Conservation (phyloP, 2,329 filamentous ascomycete genomes). For the Penicillium aurantiogriseum region DNA sequence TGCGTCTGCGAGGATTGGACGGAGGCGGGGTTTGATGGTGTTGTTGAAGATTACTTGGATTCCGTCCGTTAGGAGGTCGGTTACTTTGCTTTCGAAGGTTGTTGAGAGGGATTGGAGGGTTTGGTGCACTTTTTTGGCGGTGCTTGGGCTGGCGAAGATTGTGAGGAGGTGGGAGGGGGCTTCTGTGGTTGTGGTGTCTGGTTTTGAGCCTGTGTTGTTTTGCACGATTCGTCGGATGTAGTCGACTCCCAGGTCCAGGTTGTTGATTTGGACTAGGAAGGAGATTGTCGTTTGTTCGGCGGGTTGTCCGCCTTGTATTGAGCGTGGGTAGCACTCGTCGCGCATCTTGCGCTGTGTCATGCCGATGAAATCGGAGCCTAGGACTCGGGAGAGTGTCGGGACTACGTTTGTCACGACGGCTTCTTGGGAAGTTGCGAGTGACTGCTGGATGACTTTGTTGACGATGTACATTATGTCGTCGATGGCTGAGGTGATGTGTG, state of each 20-base stretch:
- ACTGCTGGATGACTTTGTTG: constrained; percentile 83
- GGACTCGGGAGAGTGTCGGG: constrained; percentile 73
- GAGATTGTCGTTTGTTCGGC: constrained; percentile 84
- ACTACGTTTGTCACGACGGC: constrained; percentile 75
- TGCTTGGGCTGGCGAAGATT: constrained; percentile 77
- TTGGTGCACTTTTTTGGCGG: constrained; percentile 67
- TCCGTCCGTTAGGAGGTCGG: constrained; percentile 79
- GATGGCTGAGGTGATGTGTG: constrained; percentile 90
- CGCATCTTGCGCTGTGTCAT: constrained; percentile 99
- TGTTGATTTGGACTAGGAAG: constrained; percentile 93
- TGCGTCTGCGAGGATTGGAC: constrained; percentile 79
- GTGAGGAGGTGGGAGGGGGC: constrained; percentile 50
- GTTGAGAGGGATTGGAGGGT: constrained; percentile 67
- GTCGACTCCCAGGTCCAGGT: constrained; percentile 85
- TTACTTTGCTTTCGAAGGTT: constrained; percentile 73
- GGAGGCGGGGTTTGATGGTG: constrained; percentile 79
- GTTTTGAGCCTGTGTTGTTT: constrained; percentile 55
- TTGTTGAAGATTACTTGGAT: constrained; percentile 83
- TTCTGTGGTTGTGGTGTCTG: constrained; percentile 18
- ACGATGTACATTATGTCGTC: constrained; percentile 99
- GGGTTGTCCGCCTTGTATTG: constrained; percentile 75
- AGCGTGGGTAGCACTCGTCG: constrained; percentile 86
- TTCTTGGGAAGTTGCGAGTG: constrained; percentile 80
- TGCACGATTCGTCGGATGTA: constrained; percentile 85
- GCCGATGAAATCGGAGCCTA: constrained; percentile 86